Evolutionary conservation across 2,329 filamentous ascomycete genomes (phyloP).

Genomic region (Ramularia endophylla): DNA sequence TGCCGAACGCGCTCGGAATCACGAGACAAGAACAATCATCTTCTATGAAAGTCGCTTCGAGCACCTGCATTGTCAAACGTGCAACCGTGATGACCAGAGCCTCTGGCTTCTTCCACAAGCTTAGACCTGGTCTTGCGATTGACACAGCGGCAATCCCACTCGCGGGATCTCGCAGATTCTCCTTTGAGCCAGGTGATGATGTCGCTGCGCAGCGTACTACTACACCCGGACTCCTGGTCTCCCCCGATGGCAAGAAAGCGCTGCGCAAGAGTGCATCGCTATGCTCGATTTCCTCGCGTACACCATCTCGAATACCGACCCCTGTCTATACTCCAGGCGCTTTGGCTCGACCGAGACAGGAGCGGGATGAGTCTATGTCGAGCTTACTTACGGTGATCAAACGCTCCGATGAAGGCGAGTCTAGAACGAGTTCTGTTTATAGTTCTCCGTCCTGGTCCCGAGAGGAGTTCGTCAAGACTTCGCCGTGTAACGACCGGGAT

Average conservation of each 20-base stretch:
- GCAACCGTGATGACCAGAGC: constrained; percentile 25
- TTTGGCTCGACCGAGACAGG: constrained; percentile 32
- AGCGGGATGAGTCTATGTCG: constrained; percentile 34
- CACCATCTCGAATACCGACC: constrained; percentile 39
- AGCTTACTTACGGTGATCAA: constrained; percentile 32
- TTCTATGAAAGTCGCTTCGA: constrained; percentile 5
- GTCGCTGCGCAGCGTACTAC: constrained; percentile 11
- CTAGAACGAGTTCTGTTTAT: constrained; percentile 22
- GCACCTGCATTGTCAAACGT: constrained; percentile 8
- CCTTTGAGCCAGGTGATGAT: constrained; percentile 41
- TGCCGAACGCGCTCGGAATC: constrained; percentile 4
- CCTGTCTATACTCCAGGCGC: constrained; percentile 30
- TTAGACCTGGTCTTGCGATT: constrained; percentile 22
- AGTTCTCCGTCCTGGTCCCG: constrained; percentile 16
- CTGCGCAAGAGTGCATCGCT: constrained; percentile 25
- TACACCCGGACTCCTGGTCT: constrained; percentile 7
- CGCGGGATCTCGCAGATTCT: constrained; percentile 32
- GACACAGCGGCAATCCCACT: constrained; percentile 9
- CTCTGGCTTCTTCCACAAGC: constrained; percentile 26
- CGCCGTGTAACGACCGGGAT: constrained; percentile 1
- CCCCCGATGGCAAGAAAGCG: constrained; percentile 7
- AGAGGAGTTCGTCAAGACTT: constrained; percentile 7
- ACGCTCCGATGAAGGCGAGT: constrained; percentile 20
- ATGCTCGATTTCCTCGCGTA: constrained; percentile 11
- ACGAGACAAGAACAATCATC: constrained; percentile 2